phyloP scores from a whole-genome alignment of 1,284 basidiomycete genomes.

The Cutaneotrichosporon daszewskae region DNA sequence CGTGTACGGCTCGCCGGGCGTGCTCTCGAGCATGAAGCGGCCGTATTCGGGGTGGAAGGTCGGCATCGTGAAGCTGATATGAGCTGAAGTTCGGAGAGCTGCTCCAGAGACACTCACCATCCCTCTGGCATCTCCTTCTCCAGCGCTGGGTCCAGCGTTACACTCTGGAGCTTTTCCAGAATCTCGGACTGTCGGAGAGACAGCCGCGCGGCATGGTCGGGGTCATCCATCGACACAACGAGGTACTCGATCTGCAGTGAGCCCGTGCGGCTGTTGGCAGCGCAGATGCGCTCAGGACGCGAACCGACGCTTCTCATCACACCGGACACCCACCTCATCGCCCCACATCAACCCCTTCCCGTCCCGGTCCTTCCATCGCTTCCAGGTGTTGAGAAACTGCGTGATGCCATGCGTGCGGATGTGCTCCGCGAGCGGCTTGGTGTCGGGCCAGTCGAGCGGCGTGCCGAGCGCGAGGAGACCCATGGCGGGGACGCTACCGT shows the following conservation, averaged over 20 bases:
- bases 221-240: constrained; percentile 80
- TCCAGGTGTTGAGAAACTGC: constrained; percentile 91
- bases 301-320: not conserved
- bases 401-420: constrained; percentile 89
- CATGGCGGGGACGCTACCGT: too few species aligned
- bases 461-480: constrained; percentile 92
- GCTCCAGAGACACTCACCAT: constrained; percentile 19
- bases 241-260: constrained; percentile 82
- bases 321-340: constrained; percentile 67
- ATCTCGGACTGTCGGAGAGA: constrained; percentile 93
- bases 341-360: constrained; percentile 97
- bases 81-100: not conserved
- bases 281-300: too few species aligned
- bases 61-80: constrained; percentile 68
- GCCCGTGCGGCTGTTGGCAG: too few species aligned
- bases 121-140: constrained; percentile 49
- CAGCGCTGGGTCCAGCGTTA: constrained; percentile 61
- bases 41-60: constrained; percentile 99
- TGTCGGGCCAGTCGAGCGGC: constrained; percentile 86
- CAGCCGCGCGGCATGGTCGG: constrained; percentile 70
- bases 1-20: constrained; percentile 89
- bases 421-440: constrained; percentile 80
- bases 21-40: constrained; percentile 97
- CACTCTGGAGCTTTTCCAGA: constrained; percentile 67
- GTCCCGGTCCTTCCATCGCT: constrained; percentile 80